A percentile compares a stretch with the other conserved stretches of the same genome.
phyloP scores from a whole-genome alignment of 441 rosid species.

The Manihot esculenta region DNA sequence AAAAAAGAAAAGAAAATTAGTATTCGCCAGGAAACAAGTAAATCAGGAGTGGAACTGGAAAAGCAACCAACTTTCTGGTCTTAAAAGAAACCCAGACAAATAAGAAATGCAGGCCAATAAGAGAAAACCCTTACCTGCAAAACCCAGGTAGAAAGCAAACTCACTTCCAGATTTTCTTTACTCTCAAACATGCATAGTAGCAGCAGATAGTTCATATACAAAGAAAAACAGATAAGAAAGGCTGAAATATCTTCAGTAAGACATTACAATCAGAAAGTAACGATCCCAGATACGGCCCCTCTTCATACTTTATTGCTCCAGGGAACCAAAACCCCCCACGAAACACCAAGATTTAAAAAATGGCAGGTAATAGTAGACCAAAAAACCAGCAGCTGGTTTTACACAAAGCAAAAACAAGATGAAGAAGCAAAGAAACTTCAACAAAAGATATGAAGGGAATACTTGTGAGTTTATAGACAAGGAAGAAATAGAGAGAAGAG shows the following conservation, averaged over 20 bases:
- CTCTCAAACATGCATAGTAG: constrained; percentile 3
- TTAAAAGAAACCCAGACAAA: neutral
- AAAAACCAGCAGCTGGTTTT: constrained; percentile 21
- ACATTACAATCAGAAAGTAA: constrained; percentile 4
- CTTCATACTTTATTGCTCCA: neutral
- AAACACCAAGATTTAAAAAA: constrained; percentile 9
- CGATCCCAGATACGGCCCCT: neutral
- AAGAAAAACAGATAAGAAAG: neutral
- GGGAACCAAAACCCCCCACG: constrained; percentile 1
- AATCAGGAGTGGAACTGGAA: constrained; percentile 8
- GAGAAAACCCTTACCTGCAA: constrained; percentile 10
- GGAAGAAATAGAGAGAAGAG: neutral
- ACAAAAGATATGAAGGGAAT: neutral
- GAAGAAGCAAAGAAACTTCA: neutral
- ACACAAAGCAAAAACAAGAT: neutral
- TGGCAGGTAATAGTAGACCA: neutral
- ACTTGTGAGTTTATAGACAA: neutral
- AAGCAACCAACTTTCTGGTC: constrained; percentile 2
- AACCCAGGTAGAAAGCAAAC: neutral
- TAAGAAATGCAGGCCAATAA: constrained; percentile 9
- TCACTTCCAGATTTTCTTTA: constrained; percentile 16
- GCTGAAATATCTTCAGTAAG: constrained; percentile 1
- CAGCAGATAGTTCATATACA: neutral
- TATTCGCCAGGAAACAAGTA: constrained; percentile 5
- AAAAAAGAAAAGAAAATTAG: neutral